These are phyloP conservation scores for Taiozyma onychis DNA, from an alignment of 1,139 yeast genomes.

Conservation along the genomic window DNA sequence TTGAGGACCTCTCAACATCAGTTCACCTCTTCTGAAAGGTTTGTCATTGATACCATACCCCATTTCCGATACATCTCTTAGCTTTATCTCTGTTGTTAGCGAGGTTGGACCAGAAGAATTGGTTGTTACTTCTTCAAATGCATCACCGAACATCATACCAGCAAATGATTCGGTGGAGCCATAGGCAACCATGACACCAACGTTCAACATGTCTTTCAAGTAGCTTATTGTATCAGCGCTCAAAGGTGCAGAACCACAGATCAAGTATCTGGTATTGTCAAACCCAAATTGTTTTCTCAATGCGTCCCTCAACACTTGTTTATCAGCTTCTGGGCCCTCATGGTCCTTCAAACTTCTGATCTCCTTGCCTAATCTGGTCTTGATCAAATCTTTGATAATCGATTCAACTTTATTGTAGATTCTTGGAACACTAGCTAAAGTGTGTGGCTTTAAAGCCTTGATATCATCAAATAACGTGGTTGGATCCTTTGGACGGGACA, in stretches of 20 bases:
- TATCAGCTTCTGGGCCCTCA: slow-evolving; percentile 9
- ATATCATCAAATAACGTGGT: slow-evolving; percentile 45
- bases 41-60: slow-evolving; percentile 45
- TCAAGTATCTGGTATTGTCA: slow-evolving; percentile 35
- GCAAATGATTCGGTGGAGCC: slow-evolving; percentile 65
- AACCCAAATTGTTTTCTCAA: slow-evolving; percentile 46
- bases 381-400: slow-evolving; percentile 27
- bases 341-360: not conserved
- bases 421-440: slow-evolving; percentile 54
- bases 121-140: slow-evolving; percentile 37
- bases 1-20: slow-evolving; percentile 55
- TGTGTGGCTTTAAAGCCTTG: slow-evolving; percentile 41
- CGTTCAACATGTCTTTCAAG: slow-evolving; percentile 44
- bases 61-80: slow-evolving; percentile 54
- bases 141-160: slow-evolving; percentile 39
- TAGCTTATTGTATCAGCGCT: slow-evolving; percentile 44
- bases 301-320: slow-evolving; percentile 26
- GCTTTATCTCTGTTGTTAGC: slow-evolving; percentile 43
- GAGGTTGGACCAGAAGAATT: slow-evolving; percentile 50
- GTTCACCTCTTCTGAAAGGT: slow-evolving; percentile 43
- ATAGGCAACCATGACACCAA: slow-evolving; percentile 48
- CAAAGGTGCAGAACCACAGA: slow-evolving; percentile 62
- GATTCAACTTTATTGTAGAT: slow-evolving; percentile 52
- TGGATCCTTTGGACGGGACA: slow-evolving; percentile 27
- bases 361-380: slow-evolving; percentile 22